Evolutionary conservation across 2,329 filamentous ascomycete species (phyloP), one percentile per base, ranked within the genome.

Genomic region (Stemphylium lycopersici): DNA sequence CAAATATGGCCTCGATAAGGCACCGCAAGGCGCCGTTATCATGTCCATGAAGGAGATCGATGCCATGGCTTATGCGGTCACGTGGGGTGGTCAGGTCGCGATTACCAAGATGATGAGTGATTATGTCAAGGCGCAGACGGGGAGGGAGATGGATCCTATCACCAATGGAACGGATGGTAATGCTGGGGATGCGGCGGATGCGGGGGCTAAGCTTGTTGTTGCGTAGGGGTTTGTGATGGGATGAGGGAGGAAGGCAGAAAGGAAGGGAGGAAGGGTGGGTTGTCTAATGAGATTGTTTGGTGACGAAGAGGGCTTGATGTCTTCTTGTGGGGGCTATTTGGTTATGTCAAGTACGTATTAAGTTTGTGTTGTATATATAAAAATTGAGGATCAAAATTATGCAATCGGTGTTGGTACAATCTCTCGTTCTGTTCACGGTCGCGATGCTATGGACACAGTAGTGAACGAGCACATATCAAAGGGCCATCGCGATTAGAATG

Each of bases 21-120:
- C 70, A 0, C 66, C 69, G 0, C 55, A 53, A 29, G 72, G 72
- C 37, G 59, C 61, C 13, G 56, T 74, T 31, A 56, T 68, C 43
- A 69, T 75, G 62, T 69, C 63, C 18, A 74, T 75, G 72, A 67
- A 65, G 55, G 61, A 68, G 55, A 60, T 75, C 16, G 66, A 74
- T 38, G 60, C 60, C 26, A 75, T 75, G 72, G 71, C 59, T 5
- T 42, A 58, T 33, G 38, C 62, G 15, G 48, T 63, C 13, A 42
- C 51, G 6, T 73, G 69, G 67, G 69, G 63, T 49, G 68, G 67
- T 15, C 65, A 72, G 48, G 65, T 63, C 7, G 64, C 69, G 3
- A 69, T 74, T 40, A 66, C 60, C 7, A 44, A 71, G 63, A 74
- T 74, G 69, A 73, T 74, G 71, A 68, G 51, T 49, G 65, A 73